Conservation (phyloP, 495 filamentous ascomycete species). For the Bathelium albidoporum region DNA sequence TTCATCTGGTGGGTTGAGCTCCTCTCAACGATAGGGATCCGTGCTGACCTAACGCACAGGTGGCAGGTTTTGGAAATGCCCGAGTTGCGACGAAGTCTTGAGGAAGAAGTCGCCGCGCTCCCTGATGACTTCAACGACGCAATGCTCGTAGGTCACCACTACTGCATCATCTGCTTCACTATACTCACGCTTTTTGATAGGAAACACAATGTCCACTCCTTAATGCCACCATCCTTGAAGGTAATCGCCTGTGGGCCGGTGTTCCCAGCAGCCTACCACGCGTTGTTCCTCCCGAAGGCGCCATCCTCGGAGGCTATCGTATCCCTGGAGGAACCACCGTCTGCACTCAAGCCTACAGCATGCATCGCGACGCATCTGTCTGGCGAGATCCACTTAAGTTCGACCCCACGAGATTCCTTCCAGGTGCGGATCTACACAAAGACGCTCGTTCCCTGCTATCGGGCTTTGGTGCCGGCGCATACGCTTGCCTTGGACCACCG, state of each 20-base stretch:
- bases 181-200: conserved; percentile 9
- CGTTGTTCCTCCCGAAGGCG: conserved; percentile 16
- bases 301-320: conserved; percentile 14
- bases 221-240: conserved; percentile 31
- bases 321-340: conserved; percentile 17
- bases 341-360: conserved; percentile 12
- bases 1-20: conserved; percentile 25
- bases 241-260: conserved; percentile 16
- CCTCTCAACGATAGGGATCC: not conserved
- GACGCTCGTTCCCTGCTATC: not conserved
- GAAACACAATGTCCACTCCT: conserved; percentile 9
- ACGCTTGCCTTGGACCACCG: not conserved
- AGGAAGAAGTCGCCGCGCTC: conserved; percentile 20
- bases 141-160: conserved; percentile 1
- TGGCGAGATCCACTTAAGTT: conserved; percentile 17
- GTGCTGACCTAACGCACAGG: not conserved
- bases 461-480: not conserved
- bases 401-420: conserved; percentile 7
- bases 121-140: conserved; percentile 19
- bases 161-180: conserved; percentile 2
- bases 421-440: not conserved
- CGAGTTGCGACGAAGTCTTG: conserved; percentile 15
- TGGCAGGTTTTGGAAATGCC: conserved; percentile 22
- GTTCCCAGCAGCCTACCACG: conserved; percentile 16
- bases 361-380: conserved; percentile 11